These are phyloP conservation scores for Polyporus tsugae DNA, from an alignment of 1,284 basidiomycete genomes.

Conservation along the genomic window DNA sequence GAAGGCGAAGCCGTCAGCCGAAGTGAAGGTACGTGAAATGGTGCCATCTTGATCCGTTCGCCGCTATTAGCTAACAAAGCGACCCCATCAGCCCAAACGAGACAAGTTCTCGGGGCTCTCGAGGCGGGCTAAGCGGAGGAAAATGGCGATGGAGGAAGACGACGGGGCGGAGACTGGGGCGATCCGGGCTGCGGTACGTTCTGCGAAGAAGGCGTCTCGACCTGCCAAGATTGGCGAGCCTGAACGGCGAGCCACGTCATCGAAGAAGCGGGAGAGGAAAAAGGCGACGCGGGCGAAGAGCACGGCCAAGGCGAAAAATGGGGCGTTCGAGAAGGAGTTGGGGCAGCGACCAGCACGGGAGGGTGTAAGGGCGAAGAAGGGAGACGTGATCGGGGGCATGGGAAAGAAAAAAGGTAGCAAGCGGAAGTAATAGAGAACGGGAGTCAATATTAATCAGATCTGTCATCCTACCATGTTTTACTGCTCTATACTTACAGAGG, in stretches of 20 bases:
- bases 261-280: constrained; percentile 36
- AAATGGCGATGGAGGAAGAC: constrained; percentile 80
- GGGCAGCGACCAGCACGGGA: constrained; percentile 43
- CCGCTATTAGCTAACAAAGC: constrained; percentile 20
- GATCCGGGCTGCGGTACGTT: constrained; percentile 80
- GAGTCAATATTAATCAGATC: constrained; percentile 4
- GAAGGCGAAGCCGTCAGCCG: constrained; percentile 38
- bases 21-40: constrained; percentile 42
- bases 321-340: constrained; percentile 45
- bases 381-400: constrained; percentile 52
- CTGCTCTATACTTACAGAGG: background rate
- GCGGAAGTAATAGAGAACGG: constrained; percentile 42
- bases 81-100: constrained; percentile 62
- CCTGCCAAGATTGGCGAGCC: constrained; percentile 61
- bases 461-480: background rate
- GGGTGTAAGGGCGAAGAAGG: constrained; percentile 48
- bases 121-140: constrained; percentile 84
- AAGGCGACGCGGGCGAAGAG: constrained; percentile 33
- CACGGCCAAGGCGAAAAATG: constrained; percentile 30
- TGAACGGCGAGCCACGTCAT: constrained; percentile 33
- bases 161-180: constrained; percentile 66
- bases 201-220: constrained; percentile 81
- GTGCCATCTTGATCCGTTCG: constrained; percentile 22
- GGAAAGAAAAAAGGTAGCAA: constrained; percentile 58
- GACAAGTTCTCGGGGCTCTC: constrained; percentile 87